Evolutionary conservation across 2,329 filamentous ascomycete genomes (phyloP), one percentile per base, ranked within the genome.

Genomic region (Cordyceps cateniannulata): DNA sequence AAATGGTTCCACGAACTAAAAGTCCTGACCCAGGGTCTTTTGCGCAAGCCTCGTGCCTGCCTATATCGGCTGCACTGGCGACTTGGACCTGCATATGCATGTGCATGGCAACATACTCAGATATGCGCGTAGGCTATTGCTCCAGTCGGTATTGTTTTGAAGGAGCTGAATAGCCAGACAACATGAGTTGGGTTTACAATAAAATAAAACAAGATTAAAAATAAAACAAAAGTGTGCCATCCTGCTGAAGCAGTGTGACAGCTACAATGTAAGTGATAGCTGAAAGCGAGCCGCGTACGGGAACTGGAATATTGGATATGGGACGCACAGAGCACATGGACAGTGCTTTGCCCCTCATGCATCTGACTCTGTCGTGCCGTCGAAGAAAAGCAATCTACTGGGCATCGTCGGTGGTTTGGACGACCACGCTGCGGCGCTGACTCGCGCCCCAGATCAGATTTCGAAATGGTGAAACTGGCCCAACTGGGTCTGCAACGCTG

Each of bases 241-340:
- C n/a, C n/a, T n/a, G n/a, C n/a, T 35, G 5, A 47, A 22, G 24
- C 38, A n/a, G 16, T 18, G 38, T 42, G 38, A 16, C 38, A 42
- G 18, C 14, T 42, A 42, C 18, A n/a, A 16, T 42, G 18, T 42
- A 45, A 45, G 20, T 45, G n/a, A 14, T 10, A 58, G 45, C 55
- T 58, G 55, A 58, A 58, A 12, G 9, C 14, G 35, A 45, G 38
- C 38, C 4, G n/a, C 24, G n/a, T 29, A 47, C n/a, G 27, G 9
- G 42, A 56, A 27, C 25, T 29, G 18, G 24, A 42, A 32, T 27
- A 27, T 49, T 40, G 24, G 22, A 49, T 29, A 47, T 32, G 24
- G 38, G 22, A 25, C 45, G 45, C 55, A 58, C 45, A 50, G 55
- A 42, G 55, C 55, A 58, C 45, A 27, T 58, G 55, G 55, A 48